phyloP scores from a whole-genome alignment of 192 early-diverging fungal species.

The Podila verticillata region DNA sequence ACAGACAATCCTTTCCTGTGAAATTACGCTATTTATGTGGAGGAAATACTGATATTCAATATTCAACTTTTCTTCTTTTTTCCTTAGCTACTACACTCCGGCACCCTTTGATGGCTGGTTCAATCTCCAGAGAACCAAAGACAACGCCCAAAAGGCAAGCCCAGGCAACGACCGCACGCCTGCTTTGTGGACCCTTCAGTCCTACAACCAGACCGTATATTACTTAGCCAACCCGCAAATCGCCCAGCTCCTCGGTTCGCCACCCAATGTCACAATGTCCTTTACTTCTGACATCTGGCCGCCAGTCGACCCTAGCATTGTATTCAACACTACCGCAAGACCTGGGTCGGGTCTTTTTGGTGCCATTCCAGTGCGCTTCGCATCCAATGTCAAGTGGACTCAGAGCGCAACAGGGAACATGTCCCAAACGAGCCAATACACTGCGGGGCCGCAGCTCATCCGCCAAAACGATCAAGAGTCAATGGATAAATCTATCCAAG shows the following conservation, averaged over 20 bases:
- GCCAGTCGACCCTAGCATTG: conserved; percentile 13
- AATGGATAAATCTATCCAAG: conserved; percentile 5
- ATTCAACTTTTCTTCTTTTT: neutral
- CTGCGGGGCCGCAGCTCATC: conserved; percentile 2
- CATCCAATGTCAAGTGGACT: neutral
- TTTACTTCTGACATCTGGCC: conserved; percentile 27
- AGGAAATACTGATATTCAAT: no score
- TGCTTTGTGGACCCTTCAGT: neutral
- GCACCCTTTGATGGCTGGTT: conserved; percentile 29
- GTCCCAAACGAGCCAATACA: neutral
- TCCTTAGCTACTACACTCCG: conserved; percentile 19
- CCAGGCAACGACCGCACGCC: neutral
- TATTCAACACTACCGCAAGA: conserved; percentile 3
- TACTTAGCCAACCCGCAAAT: conserved; percentile 22
- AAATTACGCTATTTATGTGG: neutral
- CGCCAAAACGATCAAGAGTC: neutral
- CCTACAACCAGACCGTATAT: conserved; percentile 24
- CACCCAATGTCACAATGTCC: conserved; percentile 10
- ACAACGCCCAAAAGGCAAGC: neutral
- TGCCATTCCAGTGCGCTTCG: conserved; percentile 28
- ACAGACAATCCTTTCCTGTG: no score
- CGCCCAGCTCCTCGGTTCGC: conserved; percentile 10
- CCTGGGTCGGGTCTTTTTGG: conserved; percentile 10
- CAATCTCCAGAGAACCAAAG: neutral
- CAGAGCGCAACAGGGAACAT: no score